Evolutionary conservation across 2,329 filamentous ascomycete genomes (phyloP).

Genomic region (Fusarium coicis): DNA sequence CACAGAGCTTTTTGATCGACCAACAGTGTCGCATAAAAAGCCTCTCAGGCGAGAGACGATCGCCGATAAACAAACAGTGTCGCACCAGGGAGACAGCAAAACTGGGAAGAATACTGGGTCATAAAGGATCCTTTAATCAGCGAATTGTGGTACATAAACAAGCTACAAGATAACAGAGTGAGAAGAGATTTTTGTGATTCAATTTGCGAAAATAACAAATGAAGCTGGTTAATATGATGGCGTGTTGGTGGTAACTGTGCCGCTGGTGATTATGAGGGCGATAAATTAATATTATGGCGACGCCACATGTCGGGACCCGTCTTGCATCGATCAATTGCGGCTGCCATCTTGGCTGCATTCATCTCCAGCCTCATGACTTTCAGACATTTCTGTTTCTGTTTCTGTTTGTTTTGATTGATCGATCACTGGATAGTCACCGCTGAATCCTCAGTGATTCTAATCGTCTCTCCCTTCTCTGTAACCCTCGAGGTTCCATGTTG

Average conservation of each 20-base stretch:
- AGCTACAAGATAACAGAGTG: neutral
- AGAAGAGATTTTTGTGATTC: neutral
- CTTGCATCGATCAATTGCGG: conserved; percentile 9
- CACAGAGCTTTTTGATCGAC: conserved; percentile 19
- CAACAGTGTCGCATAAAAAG: conserved; percentile 10
- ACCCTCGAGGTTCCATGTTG: conserved; percentile 1
- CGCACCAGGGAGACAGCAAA: conserved; percentile 23
- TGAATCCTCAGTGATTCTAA: neutral
- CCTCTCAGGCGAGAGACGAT: conserved; percentile 4
- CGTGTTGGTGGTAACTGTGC: conserved; percentile 10
- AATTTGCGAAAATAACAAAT: neutral
- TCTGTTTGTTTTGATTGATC: conserved; percentile 1
- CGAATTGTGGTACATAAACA: neutral
- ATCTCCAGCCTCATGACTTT: conserved; percentile 8
- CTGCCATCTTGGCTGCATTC: neutral
- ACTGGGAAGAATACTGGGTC: conserved; percentile 28
- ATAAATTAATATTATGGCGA: conserved; percentile 9
- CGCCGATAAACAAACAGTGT: conserved; percentile 22
- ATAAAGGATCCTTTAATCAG: conserved; percentile 31
- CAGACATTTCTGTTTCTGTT: neutral
- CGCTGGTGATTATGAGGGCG: conserved; percentile 9
- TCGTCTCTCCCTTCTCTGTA: neutral
- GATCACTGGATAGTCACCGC: conserved; percentile 1
- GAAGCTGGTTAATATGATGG: conserved; percentile 3
- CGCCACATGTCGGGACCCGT: neutral